Evolutionary conservation across 768 basidiomycete genomes (phyloP).

Genomic region (Tulasnella sp.): DNA sequence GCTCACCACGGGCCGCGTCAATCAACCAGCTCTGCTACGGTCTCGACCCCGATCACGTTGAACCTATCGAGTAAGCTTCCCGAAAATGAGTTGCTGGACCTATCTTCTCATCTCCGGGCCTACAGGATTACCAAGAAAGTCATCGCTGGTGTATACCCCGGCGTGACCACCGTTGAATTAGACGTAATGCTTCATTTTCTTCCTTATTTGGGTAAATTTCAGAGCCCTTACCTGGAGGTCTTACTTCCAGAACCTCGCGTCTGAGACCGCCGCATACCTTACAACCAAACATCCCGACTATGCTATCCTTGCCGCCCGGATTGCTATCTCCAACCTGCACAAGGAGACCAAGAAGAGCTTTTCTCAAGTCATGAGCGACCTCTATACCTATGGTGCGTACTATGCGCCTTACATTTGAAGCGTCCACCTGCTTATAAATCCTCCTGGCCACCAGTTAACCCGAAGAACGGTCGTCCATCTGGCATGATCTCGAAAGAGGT

Average conservation of each 20-base stretch:
- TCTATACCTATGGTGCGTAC: constrained; percentile 82
- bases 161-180: constrained; percentile 95
- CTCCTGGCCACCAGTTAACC: constrained; percentile 67
- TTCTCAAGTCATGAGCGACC: constrained; percentile 86
- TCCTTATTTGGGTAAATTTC: background rate
- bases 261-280: constrained; percentile 95
- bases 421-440: background rate
- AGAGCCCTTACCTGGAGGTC: background rate
- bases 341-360: constrained; percentile 99
- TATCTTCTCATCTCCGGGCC: constrained; percentile 3
- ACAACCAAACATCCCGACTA: constrained; percentile 99
- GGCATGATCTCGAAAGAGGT: constrained; percentile 91
- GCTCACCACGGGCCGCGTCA: constrained; percentile 37
- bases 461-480: constrained; percentile 85
- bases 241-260: constrained; percentile 78
- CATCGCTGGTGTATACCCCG: constrained; percentile 89
- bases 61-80: constrained; percentile 80
- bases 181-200: constrained; percentile 62
- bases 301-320: constrained; percentile 96
- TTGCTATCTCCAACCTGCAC: constrained; percentile 98
- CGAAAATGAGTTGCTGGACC: background rate
- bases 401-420: background rate
- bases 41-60: constrained; percentile 87
- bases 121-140: constrained; percentile 87
- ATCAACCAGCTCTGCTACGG: constrained; percentile 80